Evolutionary conservation across 2,329 filamentous ascomycete genomes (phyloP).

Genomic region (Dichotomopilus funicola): DNA sequence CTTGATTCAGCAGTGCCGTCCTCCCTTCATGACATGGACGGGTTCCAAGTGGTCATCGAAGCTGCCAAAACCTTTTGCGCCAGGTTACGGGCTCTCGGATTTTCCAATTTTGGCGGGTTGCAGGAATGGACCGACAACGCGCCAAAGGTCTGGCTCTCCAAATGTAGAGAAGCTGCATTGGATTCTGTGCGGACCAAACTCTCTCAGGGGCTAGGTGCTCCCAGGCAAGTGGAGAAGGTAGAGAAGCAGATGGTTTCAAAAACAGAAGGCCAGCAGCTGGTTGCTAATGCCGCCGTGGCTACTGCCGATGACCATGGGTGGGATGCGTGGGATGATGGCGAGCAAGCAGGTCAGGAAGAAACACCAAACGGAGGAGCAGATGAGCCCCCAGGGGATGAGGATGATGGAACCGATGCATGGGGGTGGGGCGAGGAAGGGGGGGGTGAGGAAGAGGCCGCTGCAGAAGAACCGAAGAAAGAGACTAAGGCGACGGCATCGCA

Average conservation of each 20-base stretch:
- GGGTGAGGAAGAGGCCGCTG: conserved; percentile 22
- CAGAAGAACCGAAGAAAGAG: conserved; percentile 12
- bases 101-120: conserved; percentile 57
- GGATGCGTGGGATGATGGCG: conserved; percentile 73
- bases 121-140: conserved; percentile 75
- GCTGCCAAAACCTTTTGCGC: conserved; percentile 58
- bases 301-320: conserved; percentile 54
- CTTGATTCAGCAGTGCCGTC: conserved; percentile 70
- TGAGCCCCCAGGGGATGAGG: conserved; percentile 26
- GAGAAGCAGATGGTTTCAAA: conserved; percentile 75
- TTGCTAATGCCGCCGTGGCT: conserved; percentile 43
- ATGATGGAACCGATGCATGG: conserved; percentile 33
- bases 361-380: conserved; percentile 15
- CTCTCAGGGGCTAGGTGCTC: conserved; percentile 56
- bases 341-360: conserved; percentile 34
- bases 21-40: conserved; percentile 61
- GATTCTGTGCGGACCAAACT: conserved; percentile 67
- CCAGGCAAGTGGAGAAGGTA: conserved; percentile 70
- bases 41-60: conserved; percentile 65
- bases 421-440: conserved; percentile 28
- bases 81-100: conserved; percentile 55
- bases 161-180: conserved; percentile 72
- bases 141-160: conserved; percentile 77
- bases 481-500: conserved; percentile 16
- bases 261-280: conserved; percentile 58